Evolutionary conservation across 331 rosid species (phyloP).

Genomic region (Ulmus americana): DNA sequence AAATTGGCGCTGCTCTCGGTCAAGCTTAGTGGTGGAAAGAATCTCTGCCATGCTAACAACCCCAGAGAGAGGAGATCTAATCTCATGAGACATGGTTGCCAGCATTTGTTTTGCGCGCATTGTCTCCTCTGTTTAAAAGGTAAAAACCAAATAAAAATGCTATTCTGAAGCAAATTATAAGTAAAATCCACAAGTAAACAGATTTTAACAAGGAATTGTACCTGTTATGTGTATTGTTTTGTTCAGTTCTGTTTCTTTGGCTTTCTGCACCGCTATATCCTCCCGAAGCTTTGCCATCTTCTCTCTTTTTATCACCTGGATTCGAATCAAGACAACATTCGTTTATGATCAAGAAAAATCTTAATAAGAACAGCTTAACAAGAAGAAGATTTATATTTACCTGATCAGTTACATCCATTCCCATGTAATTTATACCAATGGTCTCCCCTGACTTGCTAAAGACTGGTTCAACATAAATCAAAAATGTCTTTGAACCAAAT

Average conservation of each 20-base stretch:
- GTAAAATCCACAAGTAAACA: constrained; percentile 10
- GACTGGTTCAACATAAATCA: constrained; percentile 90
- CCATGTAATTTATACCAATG: constrained; percentile 86
- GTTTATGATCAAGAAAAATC: constrained; percentile 9
- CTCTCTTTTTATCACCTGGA: constrained; percentile 83
- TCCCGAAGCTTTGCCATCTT: constrained; percentile 83
- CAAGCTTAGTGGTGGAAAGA: constrained; percentile 78
- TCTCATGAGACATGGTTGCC: constrained; percentile 98
- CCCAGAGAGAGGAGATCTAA: constrained; percentile 86
- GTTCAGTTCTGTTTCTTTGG: constrained; percentile 86
- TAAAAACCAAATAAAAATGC: constrained; percentile 3
- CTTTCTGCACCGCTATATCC: constrained; percentile 89
- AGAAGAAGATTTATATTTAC: constrained; percentile 29
- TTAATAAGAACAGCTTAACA: not conserved
- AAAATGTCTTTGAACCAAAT: constrained; percentile 80
- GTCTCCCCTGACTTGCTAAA: constrained; percentile 89
- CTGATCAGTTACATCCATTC: constrained; percentile 98
- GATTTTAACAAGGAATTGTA: constrained; percentile 24
- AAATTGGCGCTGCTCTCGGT: constrained; percentile 64
- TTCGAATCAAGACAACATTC: constrained; percentile 18
- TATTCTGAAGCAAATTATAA: constrained; percentile 2
- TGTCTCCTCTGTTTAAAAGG: constrained; percentile 53
- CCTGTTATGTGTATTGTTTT: constrained; percentile 95
- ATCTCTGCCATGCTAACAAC: constrained; percentile 95
- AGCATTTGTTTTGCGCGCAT: constrained; percentile 97